These are phyloP conservation scores for Pleurostoma richardsiae DNA, from an alignment of 2,329 filamentous ascomycete species.

Conservation along the genomic window DNA sequence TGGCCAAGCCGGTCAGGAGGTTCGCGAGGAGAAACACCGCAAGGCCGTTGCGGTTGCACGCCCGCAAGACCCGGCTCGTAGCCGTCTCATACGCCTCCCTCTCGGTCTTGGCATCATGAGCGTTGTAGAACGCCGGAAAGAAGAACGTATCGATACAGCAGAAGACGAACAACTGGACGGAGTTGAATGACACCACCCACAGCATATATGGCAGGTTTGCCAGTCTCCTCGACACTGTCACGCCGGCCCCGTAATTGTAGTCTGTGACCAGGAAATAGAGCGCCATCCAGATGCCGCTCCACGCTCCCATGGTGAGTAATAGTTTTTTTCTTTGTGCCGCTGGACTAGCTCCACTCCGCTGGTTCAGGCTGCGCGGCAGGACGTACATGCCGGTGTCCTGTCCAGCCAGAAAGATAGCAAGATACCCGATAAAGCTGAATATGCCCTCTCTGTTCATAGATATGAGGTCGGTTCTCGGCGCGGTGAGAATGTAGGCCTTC, in stretches of 20 bases:
- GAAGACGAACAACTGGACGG: conserved; percentile 73
- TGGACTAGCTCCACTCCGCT: conserved; percentile 34
- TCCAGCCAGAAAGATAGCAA: conserved; percentile 90
- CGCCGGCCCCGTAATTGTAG: conserved; percentile 64
- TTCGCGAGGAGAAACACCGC: conserved; percentile 84
- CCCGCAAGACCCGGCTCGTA: conserved; percentile 75
- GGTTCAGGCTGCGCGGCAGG: conserved; percentile 55
- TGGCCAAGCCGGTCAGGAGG: conserved; percentile 81
- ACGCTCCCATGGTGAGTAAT: conserved; percentile 57
- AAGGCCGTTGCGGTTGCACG: conserved; percentile 86
- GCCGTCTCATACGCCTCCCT: conserved; percentile 59
- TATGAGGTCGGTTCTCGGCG: conserved; percentile 71
- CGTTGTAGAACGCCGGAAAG: conserved; percentile 68
- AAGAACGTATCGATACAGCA: conserved; percentile 71
- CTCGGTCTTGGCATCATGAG: conserved; percentile 51
- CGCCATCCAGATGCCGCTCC: conserved; percentile 62
- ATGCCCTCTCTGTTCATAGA: conserved; percentile 92
- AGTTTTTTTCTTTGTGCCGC: conserved; percentile 50
- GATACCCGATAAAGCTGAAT: conserved; percentile 91
- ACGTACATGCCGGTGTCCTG: conserved; percentile 78
- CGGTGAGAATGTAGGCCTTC: conserved; percentile 77
- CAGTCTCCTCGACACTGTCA: conserved; percentile 79
- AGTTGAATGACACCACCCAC: conserved; percentile 92
- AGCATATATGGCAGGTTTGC: conserved; percentile 92
- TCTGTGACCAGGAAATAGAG: conserved; percentile 67